A percentile compares a stretch with the other conserved stretches of the same genome.
Evolutionary conservation across 1,139 yeast genomes (phyloP).

Genomic region (Geotrichum histeridarum): DNA sequence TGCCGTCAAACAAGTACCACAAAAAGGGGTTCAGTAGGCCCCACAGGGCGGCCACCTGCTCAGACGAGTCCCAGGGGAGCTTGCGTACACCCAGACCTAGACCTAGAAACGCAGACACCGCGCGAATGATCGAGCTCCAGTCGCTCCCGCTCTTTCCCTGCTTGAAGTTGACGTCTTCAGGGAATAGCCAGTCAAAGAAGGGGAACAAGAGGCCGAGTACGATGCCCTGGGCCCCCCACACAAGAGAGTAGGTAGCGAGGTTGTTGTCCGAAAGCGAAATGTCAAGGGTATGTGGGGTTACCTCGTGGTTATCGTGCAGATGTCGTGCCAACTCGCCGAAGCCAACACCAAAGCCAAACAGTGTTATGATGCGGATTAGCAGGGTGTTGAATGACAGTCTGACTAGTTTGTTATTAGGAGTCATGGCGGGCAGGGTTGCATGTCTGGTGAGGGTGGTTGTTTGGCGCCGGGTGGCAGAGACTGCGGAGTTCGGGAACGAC

Average conservation of each 20-base stretch:
- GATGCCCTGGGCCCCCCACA: conserved; percentile 53
- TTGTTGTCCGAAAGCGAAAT: conserved; percentile 18
- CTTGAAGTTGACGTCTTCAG: conserved; percentile 26
- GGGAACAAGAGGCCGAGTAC: conserved; percentile 61
- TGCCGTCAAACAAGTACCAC: conserved; percentile 76
- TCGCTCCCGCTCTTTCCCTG: conserved; percentile 32
- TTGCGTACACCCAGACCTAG: conserved; percentile 77
- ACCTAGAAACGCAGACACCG: conserved; percentile 73
- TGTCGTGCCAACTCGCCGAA: conserved; percentile 35
- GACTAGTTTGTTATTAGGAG: conserved; percentile 6
- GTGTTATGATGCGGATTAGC: conserved; percentile 23
- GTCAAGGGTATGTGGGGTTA: conserved; percentile 31
- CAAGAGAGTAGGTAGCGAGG: conserved; percentile 24
- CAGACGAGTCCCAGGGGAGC: conserved; percentile 69
- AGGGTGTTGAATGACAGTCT: conserved; percentile 24
- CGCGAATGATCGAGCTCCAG: conserved; percentile 49
- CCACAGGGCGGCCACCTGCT: conserved; percentile 75
- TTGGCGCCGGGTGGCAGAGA: background rate
- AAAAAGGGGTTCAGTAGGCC: conserved; percentile 68
- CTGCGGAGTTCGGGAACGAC: background rate
- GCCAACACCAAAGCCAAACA: conserved; percentile 35
- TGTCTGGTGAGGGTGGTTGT: background rate
- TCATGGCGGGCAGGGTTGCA: background rate
- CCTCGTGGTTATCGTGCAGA: conserved; percentile 36
- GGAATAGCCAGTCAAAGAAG: conserved; percentile 48